Conservation (phyloP, 352 stramenopile species). For the Pythium dissotocum region DNA sequence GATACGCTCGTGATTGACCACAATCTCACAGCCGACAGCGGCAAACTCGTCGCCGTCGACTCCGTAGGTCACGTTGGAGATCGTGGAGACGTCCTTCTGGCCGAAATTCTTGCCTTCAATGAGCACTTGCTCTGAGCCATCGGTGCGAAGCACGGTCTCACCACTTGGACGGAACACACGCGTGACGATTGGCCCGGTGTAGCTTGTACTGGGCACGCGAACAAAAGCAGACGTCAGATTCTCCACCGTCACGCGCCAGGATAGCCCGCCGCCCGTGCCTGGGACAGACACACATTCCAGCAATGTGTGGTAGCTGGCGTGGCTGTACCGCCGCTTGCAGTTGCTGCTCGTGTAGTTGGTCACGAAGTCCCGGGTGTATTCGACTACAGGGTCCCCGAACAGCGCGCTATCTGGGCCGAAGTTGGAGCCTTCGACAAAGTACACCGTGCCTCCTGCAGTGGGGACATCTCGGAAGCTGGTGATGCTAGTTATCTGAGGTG, state of each 20-base stretch:
- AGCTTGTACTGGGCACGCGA: constrained; percentile 42
- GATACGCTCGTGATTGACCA: constrained; percentile 56
- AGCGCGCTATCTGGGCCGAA: constrained; percentile 50
- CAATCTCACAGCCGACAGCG: constrained; percentile 39
- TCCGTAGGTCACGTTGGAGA: constrained; percentile 54
- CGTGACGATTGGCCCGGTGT: constrained; percentile 54
- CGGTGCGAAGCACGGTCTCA: constrained; percentile 48
- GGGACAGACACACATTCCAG: constrained; percentile 53
- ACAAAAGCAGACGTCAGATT: constrained; percentile 35
- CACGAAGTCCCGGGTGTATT: constrained; percentile 44
- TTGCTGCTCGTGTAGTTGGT: constrained; percentile 41
- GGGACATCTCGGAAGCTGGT: constrained; percentile 48
- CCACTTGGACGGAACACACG: constrained; percentile 51
- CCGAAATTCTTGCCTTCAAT: constrained; percentile 69
- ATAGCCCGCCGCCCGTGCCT: constrained; percentile 46
- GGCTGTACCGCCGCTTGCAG: constrained; percentile 55
- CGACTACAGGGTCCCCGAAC: constrained; percentile 49
- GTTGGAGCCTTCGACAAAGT: constrained; percentile 46
- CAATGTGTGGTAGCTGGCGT: constrained; percentile 38
- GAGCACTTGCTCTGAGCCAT: constrained; percentile 49
- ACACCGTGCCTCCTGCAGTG: constrained; percentile 46
- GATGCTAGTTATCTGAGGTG: constrained; percentile 38
- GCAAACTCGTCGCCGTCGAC: constrained; percentile 48
- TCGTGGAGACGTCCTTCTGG: constrained; percentile 27
- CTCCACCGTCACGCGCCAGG: constrained; percentile 48